Evolutionary conservation across 352 stramenopile species (phyloP).

Genomic region (Elongisporangium anandrum): DNA sequence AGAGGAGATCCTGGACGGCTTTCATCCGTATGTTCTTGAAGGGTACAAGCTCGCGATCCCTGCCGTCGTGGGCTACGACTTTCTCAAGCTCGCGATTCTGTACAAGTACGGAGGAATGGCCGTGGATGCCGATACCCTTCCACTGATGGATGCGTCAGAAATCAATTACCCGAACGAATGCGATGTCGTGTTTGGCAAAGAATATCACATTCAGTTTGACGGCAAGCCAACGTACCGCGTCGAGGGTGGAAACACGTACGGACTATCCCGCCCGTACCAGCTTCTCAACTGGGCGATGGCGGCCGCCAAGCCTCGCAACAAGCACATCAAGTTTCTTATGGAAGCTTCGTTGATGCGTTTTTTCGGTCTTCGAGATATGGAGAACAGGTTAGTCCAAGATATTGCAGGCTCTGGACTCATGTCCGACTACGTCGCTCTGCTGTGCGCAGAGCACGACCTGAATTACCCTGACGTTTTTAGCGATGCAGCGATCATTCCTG

Average conservation of each 20-base stretch:
- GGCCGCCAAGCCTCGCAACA: slow-evolving; percentile 3
- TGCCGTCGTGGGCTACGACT: slow-evolving; percentile 8
- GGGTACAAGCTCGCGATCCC: slow-evolving; percentile 10
- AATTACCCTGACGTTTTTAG: slow-evolving; percentile 6
- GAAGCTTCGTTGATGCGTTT: slow-evolving; percentile 7
- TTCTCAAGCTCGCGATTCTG: slow-evolving; percentile 14
- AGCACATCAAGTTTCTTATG: slow-evolving; percentile 7
- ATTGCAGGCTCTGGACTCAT: slow-evolving; percentile 12
- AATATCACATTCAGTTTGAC: slow-evolving; percentile 1
- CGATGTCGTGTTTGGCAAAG: slow-evolving; percentile 11
- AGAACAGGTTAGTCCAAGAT: slow-evolving; percentile 9
- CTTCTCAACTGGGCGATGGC: slow-evolving; percentile 14
- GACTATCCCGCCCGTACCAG: slow-evolving; percentile 10
- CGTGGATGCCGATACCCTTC: slow-evolving; percentile 9
- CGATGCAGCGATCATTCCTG: not conserved
- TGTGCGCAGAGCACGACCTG: slow-evolving; percentile 7
- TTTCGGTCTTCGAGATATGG: slow-evolving; percentile 12
- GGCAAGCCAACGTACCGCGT: slow-evolving; percentile 2
- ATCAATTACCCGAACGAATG: slow-evolving; percentile 4
- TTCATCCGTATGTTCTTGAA: slow-evolving; percentile 8
- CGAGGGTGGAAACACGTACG: not conserved
- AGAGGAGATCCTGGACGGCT: slow-evolving; percentile 9
- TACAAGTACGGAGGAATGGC: slow-evolving; percentile 13
- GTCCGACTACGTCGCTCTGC: slow-evolving; percentile 12
- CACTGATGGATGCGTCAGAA: not conserved